phyloP scores from a whole-genome alignment of 2,329 filamentous ascomycete species.

The Pseudogymnoascus sp. region DNA sequence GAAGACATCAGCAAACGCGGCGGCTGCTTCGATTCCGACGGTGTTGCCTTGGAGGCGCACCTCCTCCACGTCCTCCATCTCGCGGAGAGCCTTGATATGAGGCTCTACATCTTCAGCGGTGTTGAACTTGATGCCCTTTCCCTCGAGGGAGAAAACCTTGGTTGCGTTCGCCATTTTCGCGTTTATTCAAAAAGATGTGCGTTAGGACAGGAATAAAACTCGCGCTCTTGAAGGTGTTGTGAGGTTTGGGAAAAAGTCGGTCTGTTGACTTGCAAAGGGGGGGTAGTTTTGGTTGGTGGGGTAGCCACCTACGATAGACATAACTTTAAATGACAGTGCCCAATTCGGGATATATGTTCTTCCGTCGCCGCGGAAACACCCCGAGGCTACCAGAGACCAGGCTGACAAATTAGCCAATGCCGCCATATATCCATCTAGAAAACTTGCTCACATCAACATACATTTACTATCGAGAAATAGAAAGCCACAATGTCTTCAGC shows the following conservation, averaged over 20 bases:
- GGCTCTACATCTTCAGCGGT: conserved; percentile 78
- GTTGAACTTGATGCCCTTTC: conserved; percentile 87
- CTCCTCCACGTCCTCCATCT: conserved; percentile 71
- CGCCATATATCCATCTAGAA: conserved; percentile 5
- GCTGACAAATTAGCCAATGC: conserved; percentile 4
- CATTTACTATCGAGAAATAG: neutral
- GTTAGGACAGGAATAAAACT: neutral
- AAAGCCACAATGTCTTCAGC: conserved; percentile 23
- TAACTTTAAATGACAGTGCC: conserved; percentile 4
- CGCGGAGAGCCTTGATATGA: conserved; percentile 68
- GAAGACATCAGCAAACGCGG: conserved; percentile 75
- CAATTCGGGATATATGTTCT: neutral
- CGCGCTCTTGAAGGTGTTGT: neutral
- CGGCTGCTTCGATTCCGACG: conserved; percentile 79
- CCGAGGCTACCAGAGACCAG: conserved; percentile 7
- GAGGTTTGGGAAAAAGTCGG: neutral
- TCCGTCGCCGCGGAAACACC: neutral
- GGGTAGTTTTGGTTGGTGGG: conserved; percentile 9
- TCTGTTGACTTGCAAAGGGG: conserved; percentile 9
- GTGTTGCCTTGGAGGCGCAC: conserved; percentile 87
- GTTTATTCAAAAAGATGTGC: neutral
- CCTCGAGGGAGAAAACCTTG: conserved; percentile 83
- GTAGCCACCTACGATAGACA: neutral
- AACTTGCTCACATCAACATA: conserved; percentile 5
- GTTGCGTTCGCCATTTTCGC: conserved; percentile 41